Evolutionary conservation across 257 asterid genomes (phyloP).

Genomic region (Euphrasia confusa): DNA sequence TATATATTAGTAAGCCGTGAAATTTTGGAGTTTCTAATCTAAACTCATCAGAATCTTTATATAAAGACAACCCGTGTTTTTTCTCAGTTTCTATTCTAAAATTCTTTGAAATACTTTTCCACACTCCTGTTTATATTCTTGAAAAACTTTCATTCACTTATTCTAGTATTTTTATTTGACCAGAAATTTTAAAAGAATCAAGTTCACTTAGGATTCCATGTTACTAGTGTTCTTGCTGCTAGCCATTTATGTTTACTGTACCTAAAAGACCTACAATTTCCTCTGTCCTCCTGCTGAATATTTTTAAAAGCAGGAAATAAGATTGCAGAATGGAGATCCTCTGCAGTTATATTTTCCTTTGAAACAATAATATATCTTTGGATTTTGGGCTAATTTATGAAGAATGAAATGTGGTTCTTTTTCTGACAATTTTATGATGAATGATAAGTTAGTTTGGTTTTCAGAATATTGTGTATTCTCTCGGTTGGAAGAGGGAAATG

Average conservation of each 20-base stretch:
- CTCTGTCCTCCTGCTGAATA: neutral
- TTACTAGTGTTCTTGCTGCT: no score
- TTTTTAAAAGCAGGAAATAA: neutral
- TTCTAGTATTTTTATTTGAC: neutral
- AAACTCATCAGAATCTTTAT: no score
- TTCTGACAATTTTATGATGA: neutral
- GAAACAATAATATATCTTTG: neutral
- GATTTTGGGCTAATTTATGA: neutral
- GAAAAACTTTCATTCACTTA: neutral
- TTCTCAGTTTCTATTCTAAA: no score
- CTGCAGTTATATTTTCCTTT: neutral
- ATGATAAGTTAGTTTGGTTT: neutral
- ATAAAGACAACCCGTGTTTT: no score
- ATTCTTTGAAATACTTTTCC: neutral
- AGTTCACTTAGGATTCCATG: neutral
- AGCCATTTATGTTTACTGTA: no score
- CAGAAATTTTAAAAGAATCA: neutral
- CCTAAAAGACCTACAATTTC: no score
- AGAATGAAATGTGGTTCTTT: neutral
- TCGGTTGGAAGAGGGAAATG: conserved; percentile 4
- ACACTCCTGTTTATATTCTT: neutral
- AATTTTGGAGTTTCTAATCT: no score
- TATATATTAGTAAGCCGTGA: no score
- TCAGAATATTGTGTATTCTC: neutral
- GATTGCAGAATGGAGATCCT: neutral